Conservation (phyloP, 2,329 filamentous ascomycete species). For the Lachnellula cervina region DNA sequence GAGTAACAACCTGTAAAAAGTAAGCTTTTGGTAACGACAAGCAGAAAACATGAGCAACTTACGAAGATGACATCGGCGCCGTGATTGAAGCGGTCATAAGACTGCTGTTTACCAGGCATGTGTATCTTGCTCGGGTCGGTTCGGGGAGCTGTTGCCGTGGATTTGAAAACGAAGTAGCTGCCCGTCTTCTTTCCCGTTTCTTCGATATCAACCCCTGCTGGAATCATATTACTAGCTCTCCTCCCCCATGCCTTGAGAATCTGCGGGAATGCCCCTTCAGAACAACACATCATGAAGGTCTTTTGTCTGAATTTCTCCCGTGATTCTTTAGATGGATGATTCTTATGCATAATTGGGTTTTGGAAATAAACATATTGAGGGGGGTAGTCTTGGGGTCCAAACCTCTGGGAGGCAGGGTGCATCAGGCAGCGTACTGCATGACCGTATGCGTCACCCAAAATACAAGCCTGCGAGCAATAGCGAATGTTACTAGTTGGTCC, state of each 20-base stretch:
- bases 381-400: background rate
- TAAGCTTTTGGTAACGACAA: background rate
- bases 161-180: conserved; percentile 27
- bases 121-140: background rate
- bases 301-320: conserved; percentile 23
- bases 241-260: conserved; percentile 18
- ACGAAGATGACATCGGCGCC: conserved; percentile 24
- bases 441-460: conserved; percentile 19
- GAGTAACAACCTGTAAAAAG: conserved; percentile 16
- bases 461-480: conserved; percentile 27
- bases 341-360: conserved; percentile 5
- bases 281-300: conserved; percentile 22
- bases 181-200: conserved; percentile 17
- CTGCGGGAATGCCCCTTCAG: conserved; percentile 18
- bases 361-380: conserved; percentile 5
- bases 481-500: conserved; percentile 10
- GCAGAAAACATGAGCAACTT: conserved; percentile 4
- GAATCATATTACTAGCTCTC: conserved; percentile 1
- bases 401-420: conserved; percentile 1
- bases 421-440: conserved; percentile 18
- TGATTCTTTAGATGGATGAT: background rate
- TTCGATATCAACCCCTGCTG: conserved; percentile 1
- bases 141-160: conserved; percentile 3
- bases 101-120: background rate
- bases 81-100: conserved; percentile 7